These are phyloP conservation scores for Pulveroboletus sp. DNA, from an alignment of 768 basidiomycete genomes.

Conservation along the genomic window DNA sequence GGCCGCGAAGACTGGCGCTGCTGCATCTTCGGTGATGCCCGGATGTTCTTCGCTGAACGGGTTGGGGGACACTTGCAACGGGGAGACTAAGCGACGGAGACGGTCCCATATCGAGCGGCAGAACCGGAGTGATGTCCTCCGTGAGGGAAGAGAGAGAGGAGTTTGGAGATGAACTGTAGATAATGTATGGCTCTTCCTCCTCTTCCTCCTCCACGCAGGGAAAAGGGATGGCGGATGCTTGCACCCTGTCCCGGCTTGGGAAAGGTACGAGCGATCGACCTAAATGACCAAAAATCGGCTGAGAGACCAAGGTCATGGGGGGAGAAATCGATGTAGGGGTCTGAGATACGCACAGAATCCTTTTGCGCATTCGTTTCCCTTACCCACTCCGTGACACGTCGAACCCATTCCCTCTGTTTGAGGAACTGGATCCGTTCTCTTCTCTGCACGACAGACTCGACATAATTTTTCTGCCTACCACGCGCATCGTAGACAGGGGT, in stretches of 20 bases:
- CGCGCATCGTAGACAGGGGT: constrained; percentile 35
- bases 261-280: constrained; percentile 7
- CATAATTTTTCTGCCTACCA: constrained; percentile 41
- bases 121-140: constrained; percentile 25
- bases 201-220: constrained; percentile 28
- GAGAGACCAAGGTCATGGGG: background rate
- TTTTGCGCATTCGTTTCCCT: constrained; percentile 29
- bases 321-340: background rate
- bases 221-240: constrained; percentile 21
- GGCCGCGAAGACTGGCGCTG: constrained; percentile 30
- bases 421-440: constrained; percentile 50
- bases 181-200: constrained; percentile 31
- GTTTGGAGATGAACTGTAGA: constrained; percentile 31
- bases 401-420: constrained; percentile 42
- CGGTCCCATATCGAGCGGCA: constrained; percentile 17
- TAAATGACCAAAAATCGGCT: constrained; percentile 21
- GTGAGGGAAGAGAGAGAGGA: constrained; percentile 31
- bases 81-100: constrained; percentile 10
- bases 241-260: constrained; percentile 8
- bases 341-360: constrained; percentile 12
- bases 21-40: constrained; percentile 29
- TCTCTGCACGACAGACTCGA: constrained; percentile 44
- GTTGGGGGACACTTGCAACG: constrained; percentile 6
- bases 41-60: constrained; percentile 13
- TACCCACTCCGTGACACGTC: constrained; percentile 37